A percentile compares a stretch with the other conserved stretches of the same genome.
Conservation (phyloP, 495 filamentous ascomycete species). For the Penicillium waksmanii region DNA sequence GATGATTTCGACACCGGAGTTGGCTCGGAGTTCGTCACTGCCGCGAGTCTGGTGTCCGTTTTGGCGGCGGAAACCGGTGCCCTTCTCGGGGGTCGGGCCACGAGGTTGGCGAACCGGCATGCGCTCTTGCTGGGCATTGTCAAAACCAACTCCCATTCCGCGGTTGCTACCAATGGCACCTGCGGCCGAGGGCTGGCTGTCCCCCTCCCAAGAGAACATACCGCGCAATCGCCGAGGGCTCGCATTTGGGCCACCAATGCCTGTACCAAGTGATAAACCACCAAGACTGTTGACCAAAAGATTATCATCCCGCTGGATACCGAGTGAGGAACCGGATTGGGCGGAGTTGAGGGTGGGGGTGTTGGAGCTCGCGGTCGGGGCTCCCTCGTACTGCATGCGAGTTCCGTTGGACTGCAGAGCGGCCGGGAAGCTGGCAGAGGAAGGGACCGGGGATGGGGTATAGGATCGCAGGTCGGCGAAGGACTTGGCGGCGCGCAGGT, state of each 20-base stretch:
- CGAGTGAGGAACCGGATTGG: conserved; percentile 63
- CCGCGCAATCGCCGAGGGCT: conserved; percentile 63
- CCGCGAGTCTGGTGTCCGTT: conserved; percentile 82
- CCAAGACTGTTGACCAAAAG: conserved; percentile 70
- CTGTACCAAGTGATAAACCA: conserved; percentile 63
- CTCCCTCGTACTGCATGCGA: conserved; percentile 65
- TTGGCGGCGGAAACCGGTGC: conserved; percentile 72
- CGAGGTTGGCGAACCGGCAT: conserved; percentile 81
- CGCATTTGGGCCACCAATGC: conserved; percentile 59
- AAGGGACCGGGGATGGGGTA: conserved; percentile 90
- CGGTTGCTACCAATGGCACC: conserved; percentile 90
- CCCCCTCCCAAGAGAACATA: conserved; percentile 69
- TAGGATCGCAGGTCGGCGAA: conserved; percentile 95
- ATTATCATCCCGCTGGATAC: conserved; percentile 64
- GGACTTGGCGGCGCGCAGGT: conserved; percentile 93
- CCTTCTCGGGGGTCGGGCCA: conserved; percentile 77
- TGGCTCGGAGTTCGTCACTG: conserved; percentile 73
- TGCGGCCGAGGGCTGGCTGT: conserved; percentile 57
- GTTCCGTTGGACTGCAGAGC: conserved; percentile 66
- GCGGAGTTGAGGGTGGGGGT: conserved; percentile 80
- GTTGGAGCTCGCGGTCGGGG: conserved; percentile 63
- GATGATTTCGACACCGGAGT: conserved; percentile 60
- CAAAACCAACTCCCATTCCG: conserved; percentile 66
- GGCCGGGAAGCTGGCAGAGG: conserved; percentile 84
- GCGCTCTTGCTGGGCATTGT: conserved; percentile 65